Percentiles rank a stretch among this genome's conserved stretches.
These are phyloP conservation scores for Rhynchospora tenuis DNA, from an alignment of 176 grass and related monocot species.

Conservation along the genomic window DNA sequence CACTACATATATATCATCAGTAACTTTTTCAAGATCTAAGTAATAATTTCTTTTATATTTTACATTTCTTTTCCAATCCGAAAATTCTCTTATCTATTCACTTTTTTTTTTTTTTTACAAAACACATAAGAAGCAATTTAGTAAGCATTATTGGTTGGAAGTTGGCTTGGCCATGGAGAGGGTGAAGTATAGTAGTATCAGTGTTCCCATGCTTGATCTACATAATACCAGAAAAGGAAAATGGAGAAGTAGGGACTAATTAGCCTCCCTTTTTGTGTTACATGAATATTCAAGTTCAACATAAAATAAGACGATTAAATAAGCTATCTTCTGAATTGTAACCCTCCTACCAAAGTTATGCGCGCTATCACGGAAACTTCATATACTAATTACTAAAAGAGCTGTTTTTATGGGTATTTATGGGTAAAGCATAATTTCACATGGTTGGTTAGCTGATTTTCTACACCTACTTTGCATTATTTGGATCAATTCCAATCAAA, in stretches of 20 bases:
- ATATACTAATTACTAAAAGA: background rate
- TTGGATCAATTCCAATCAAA: background rate
- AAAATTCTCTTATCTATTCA: background rate
- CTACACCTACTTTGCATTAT: constrained; percentile 8
- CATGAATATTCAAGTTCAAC: background rate
- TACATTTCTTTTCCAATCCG: background rate
- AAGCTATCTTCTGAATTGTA: background rate
- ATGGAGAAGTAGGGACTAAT: background rate
- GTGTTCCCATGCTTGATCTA: constrained; percentile 26
- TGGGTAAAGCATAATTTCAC: background rate
- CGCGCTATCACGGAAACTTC: background rate
- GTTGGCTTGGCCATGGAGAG: background rate
- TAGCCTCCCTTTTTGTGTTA: background rate
- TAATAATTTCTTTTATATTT: background rate
- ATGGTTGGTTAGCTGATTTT: background rate
- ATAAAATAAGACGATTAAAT: background rate
- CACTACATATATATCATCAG: background rate
- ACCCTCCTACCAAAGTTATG: background rate
- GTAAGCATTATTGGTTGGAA: background rate
- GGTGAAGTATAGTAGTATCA: constrained; percentile 18
- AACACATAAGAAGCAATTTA: background rate
- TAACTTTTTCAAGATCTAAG: background rate
- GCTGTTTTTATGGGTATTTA: background rate
- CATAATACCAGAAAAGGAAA: background rate
- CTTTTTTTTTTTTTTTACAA: background rate